Percentiles rank a stretch among this genome's conserved stretches.
Evolutionary conservation across 352 stramenopile species (phyloP).

Genomic region (Phytopythium aichiense): DNA sequence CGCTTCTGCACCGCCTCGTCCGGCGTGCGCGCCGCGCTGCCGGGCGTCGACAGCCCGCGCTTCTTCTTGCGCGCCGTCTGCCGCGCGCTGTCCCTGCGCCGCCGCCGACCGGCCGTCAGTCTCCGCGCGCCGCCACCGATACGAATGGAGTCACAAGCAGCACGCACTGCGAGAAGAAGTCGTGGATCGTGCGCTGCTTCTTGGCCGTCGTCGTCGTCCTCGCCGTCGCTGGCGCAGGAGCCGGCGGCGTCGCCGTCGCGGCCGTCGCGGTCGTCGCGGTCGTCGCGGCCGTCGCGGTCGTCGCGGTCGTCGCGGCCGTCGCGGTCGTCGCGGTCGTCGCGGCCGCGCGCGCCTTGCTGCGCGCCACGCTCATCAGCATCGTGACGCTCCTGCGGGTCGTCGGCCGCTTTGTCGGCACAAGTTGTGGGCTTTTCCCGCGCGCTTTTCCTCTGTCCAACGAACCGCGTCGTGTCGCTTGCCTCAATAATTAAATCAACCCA

Average conservation of each 20-base stretch:
- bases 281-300: no score
- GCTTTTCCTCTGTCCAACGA: not conserved
- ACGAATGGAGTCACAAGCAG: not conserved
- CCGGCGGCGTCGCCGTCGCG: conserved; percentile 1
- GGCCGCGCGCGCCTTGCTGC: not conserved
- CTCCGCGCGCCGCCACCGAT: not conserved
- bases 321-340: no score
- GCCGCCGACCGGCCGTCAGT: not conserved
- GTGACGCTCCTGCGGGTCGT: not conserved
- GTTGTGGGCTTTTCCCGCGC: not conserved
- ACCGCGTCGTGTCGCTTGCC: not conserved
- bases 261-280: no score
- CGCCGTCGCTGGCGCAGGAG: not conserved
- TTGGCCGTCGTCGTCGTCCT: conserved; percentile 25
- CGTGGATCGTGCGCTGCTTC: conserved; percentile 84
- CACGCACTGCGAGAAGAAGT: conserved; percentile 70
- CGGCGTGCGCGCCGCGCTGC: conserved; percentile 12
- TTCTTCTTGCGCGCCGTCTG: conserved; percentile 34
- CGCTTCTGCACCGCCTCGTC: conserved; percentile 58
- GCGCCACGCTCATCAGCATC: conserved; percentile 5
- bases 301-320: not conserved
- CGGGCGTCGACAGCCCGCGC: conserved; percentile 14
- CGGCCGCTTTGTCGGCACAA: no score
- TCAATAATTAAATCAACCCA: not conserved
- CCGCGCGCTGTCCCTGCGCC: conserved; percentile 15